A percentile compares a stretch with the other conserved stretches of the same genome.
These are phyloP conservation scores for Volvariella volvacea DNA, from an alignment of 1,284 basidiomycete species.

Conservation along the genomic window DNA sequence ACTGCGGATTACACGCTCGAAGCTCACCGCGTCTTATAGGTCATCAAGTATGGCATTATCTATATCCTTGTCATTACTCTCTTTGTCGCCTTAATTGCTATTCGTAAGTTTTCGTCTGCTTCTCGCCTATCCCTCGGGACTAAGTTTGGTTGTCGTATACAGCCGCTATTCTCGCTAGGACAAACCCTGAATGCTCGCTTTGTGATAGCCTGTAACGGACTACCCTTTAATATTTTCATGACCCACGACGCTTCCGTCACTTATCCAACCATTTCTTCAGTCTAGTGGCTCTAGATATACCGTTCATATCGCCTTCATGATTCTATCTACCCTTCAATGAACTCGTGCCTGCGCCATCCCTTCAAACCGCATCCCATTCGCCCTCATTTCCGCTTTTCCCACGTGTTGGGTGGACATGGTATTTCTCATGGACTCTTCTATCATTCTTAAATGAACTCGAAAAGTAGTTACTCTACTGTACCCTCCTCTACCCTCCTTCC, in stretches of 20 bases:
- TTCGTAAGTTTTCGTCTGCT: constrained; percentile 49
- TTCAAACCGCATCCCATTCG: no score
- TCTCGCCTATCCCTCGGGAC: constrained; percentile 2
- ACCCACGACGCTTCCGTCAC: constrained; percentile 19
- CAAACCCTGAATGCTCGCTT: constrained; percentile 58
- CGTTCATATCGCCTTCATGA: no score
- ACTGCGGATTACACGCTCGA: constrained; percentile 6
- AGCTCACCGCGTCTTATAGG: constrained; percentile 26
- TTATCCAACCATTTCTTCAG: constrained; percentile 8
- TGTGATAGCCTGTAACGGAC: constrained; percentile 61
- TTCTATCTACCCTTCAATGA: no score
- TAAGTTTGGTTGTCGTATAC: constrained; percentile 9
- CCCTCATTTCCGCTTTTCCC: no score
- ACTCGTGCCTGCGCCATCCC: no score
- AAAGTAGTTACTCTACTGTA: no score
- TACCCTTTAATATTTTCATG: constrained; percentile 17
- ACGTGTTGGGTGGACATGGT: no score
- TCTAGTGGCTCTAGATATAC: constrained; percentile 2
- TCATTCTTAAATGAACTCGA: no score
- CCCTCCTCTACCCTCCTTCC: constrained; percentile 2
- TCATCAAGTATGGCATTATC: constrained; percentile 71
- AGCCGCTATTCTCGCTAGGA: constrained; percentile 55
- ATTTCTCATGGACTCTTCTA: no score
- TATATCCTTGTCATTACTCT: constrained; percentile 70
- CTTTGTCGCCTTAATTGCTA: constrained; percentile 71